Base-by-base conservation (phyloP, 108 stramenopile species). In the Poteriospumella lacustris region DNA sequence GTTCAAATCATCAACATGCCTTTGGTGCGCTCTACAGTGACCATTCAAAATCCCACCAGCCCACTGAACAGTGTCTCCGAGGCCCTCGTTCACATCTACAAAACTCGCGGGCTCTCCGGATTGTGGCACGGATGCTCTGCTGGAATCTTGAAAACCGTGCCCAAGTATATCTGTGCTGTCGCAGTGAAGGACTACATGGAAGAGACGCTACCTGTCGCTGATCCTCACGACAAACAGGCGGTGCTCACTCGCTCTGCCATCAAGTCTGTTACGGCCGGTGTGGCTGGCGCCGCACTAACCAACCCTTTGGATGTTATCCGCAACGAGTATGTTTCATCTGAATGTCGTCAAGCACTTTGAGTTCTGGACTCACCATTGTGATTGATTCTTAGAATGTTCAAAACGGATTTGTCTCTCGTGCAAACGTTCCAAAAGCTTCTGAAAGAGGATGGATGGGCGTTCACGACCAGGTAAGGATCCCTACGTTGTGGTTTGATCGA, bases 221-320 rank as follows among this genome's bases (percentile, higher is more conserved):
- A 28, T 0, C 33, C 15, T 42, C 38, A 43, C 0, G n/a, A 79
- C 0, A 75, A 15, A 19, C 24, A 75, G 29, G 31, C 62, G 34
- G 42, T 91, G 67, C 76, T 89, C 43, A 3, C 15, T 34, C 89
- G 93, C n/a, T 92, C 93, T 0, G 95, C 94, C 33, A 77, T 85
- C 9, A 98, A 98, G 79, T 83, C 89, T 33, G 87, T 89, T 0
- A 80, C 92, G 0, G 97, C 97, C 15, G 97, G 95, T 38, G 82
- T 98, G 1, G 95, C 95, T 15, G 97, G 97, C 24, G 97, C 97
- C 19, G 91, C 87, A 1, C 84, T 98, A 59, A 98, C 96, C 15
- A 98, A 98, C 82, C 97, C 97, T 34, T 70, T 94, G 15, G 97
- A 98, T 86, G 95, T 98, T 26, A 89, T 96, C 59, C 87, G 97